Percentiles rank a stretch among this genome's conserved stretches.
Evolutionary conservation across 306 rosid species (phyloP).

Genomic region (Gleditsia sinensis): DNA sequence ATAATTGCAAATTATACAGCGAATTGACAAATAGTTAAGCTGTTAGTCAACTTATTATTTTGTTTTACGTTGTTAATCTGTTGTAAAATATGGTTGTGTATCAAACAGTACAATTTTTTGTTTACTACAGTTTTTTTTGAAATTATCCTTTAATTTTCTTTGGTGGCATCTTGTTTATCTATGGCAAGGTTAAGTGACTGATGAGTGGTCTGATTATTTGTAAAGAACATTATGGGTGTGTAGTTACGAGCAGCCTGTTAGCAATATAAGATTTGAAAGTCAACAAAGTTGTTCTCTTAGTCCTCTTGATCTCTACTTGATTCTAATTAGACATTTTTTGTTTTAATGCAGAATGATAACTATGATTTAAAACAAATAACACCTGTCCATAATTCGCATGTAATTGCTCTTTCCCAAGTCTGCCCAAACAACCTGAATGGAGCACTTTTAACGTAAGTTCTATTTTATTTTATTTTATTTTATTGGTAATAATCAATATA

Average conservation of each 20-base stretch:
- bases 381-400: conserved; percentile 67
- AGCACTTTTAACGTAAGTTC: conserved; percentile 66
- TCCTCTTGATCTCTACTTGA: neutral
- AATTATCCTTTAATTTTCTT: neutral
- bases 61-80: neutral
- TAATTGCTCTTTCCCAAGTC: conserved; percentile 57
- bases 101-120: neutral
- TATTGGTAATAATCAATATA: neutral
- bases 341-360: conserved; percentile 51
- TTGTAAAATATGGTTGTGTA: neutral
- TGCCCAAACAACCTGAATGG: conserved; percentile 70
- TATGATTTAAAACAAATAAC: conserved; percentile 62
- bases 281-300: neutral
- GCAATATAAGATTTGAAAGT: neutral
- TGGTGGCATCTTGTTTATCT: neutral
- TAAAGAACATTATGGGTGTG: neutral
- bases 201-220: conserved; percentile 14
- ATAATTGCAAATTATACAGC: neutral
- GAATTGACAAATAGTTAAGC: neutral
- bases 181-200: neutral
- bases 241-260: neutral
- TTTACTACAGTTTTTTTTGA: neutral
- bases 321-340: conserved; percentile 23
- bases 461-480: conserved; percentile 9
- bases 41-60: neutral